Base-by-base conservation (phyloP, 2,329 filamentous ascomycete genomes). In the Aureobasidium sp. region DNA sequence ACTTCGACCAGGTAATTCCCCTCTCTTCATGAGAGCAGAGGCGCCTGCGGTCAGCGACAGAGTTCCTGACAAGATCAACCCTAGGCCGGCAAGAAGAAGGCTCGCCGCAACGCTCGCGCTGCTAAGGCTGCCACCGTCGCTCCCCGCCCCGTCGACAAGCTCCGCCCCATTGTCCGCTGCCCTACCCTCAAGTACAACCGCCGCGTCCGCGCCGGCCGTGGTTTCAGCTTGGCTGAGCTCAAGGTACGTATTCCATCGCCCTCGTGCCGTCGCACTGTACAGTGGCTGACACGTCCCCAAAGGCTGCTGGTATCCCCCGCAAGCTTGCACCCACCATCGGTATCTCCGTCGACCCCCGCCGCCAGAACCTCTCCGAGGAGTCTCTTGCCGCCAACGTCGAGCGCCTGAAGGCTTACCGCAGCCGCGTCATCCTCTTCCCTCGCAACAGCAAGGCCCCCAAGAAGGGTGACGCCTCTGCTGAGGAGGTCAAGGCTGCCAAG, bases 181-280 rank as follows among this genome's bases (percentile, higher is more conserved):
- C 93, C 94, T 76, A 93, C 90, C 74, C 81, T 97, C 84, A 96
- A 95, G 86, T 75, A 99, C 86, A 99, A 99, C 90, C 92, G 94
- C 78, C 91, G 91, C 78, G 89, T 95, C 76, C 89, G 94, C 78
- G 86, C 91, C 76, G 94, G 94, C 79, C 91, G 94, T 84, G 94
- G 94, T 78, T 99, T 99, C 89, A 91, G 93, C 73, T 84, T 97
- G 71, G 84, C 87, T 82, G 94, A 99, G 86, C 85, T 99, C 78
- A 99, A 99, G 92, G 93, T 97, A 89, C 35, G 64, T 35, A 58
- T 48, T 37, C n/a, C 14, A 11, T 9, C n/a, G 29, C 24, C 24
- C 24, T 19, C 11, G 5, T 52, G n/a, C 45, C 37, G 2, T 50
- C 35, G 22, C 31, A 11, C 4, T 15, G 7, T 48, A 14, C 35